Conservation (phyloP, 495 filamentous ascomycete genomes). For the Hypoxylon rickii region DNA sequence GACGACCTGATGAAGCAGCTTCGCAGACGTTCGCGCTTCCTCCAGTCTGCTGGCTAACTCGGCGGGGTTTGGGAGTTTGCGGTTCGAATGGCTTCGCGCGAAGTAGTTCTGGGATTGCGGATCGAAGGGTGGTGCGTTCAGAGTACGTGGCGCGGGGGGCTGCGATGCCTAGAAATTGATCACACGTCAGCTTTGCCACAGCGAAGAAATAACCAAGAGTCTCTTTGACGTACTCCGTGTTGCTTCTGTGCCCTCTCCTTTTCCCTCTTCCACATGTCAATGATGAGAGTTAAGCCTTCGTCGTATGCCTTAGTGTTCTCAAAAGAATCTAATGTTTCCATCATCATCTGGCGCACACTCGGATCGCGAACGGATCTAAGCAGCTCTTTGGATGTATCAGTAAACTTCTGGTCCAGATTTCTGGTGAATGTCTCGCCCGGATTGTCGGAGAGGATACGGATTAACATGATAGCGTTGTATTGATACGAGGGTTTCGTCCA, state of each 20-base stretch:
- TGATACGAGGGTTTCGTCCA: constrained; percentile 67
- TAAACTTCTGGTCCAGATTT: constrained; percentile 83
- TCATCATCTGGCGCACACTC: constrained; percentile 73
- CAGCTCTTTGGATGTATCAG: constrained; percentile 73
- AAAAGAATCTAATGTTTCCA: constrained; percentile 81
- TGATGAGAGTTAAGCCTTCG: constrained; percentile 66
- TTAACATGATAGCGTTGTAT: constrained; percentile 96
- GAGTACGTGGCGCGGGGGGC: constrained; percentile 21
- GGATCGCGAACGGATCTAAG: constrained; percentile 72
- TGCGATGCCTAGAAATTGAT: constrained; percentile 26
- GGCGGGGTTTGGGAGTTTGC: constrained; percentile 68
- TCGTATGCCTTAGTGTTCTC: constrained; percentile 70
- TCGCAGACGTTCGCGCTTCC: constrained; percentile 87
- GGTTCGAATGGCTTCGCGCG: constrained; percentile 45
- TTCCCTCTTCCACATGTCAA: constrained; percentile 90
- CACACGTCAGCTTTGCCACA: neutral
- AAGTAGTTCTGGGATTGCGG: constrained; percentile 48
- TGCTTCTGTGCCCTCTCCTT: constrained; percentile 63
- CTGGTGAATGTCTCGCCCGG: constrained; percentile 86
- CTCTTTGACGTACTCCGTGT: constrained; percentile 41
- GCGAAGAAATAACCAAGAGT: neutral
- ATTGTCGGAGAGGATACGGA: constrained; percentile 90
- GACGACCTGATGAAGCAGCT: constrained; percentile 86
- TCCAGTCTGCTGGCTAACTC: constrained; percentile 85
- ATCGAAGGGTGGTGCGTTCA: constrained; percentile 32